Evolutionary conservation across 177 flowering plant genomes (phyloP).

Genomic region (Vitis hybrid): DNA sequence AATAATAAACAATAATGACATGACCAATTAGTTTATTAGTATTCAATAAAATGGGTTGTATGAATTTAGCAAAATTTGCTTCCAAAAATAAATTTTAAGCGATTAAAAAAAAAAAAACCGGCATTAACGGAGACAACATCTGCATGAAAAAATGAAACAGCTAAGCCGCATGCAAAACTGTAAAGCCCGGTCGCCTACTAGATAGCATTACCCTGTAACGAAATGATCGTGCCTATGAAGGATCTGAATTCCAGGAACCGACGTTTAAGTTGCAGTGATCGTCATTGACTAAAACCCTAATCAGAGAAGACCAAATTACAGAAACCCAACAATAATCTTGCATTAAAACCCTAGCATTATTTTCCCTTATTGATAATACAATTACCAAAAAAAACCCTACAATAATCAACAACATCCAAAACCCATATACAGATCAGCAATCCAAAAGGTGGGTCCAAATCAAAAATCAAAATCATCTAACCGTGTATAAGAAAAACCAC

Average conservation of each 20-base stretch:
- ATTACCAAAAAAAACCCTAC: slow-evolving; percentile 5
- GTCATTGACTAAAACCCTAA: slow-evolving; percentile 18
- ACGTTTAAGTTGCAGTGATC: slow-evolving; percentile 2
- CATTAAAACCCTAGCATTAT: neutral
- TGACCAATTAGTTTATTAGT: too few relatives aligned
- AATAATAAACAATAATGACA: too few relatives aligned
- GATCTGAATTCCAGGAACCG: too few relatives aligned
- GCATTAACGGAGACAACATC: too few relatives aligned
- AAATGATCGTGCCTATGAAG: too few relatives aligned
- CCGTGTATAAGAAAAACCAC: slow-evolving; percentile 8
- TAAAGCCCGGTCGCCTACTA: too few relatives aligned
- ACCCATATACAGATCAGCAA: slow-evolving; percentile 7
- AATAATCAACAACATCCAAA: neutral
- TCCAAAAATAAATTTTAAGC: too few relatives aligned
- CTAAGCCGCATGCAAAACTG: too few relatives aligned
- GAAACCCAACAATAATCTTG: slow-evolving; percentile 5
- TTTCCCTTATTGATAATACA: neutral
- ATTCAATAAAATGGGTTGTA: too few relatives aligned
- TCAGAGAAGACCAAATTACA: slow-evolving; percentile 1
- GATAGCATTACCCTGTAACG: too few relatives aligned
- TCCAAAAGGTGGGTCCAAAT: slow-evolving; percentile 14
- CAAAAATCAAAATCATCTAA: slow-evolving; percentile 1
- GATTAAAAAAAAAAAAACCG: too few relatives aligned
- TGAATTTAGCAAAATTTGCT: too few relatives aligned
- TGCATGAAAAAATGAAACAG: neutral